Evolutionary conservation across 2,329 filamentous ascomycete species (phyloP).

Genomic region (Ophiosphaerella korrae): DNA sequence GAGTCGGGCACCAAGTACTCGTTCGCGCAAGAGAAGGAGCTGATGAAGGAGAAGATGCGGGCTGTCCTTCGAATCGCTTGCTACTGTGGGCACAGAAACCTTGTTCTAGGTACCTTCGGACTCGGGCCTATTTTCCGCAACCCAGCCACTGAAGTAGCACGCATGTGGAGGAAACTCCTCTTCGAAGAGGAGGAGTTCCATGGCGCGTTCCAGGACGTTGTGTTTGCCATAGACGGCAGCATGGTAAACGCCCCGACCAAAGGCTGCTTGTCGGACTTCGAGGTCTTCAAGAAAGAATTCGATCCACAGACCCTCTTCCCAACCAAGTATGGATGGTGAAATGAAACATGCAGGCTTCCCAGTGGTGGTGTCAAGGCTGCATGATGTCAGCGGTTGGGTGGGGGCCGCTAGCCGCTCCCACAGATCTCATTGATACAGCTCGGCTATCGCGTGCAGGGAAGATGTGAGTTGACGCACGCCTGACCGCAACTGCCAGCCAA

Average conservation of each 20-base stretch:
- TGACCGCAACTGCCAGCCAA: constrained; percentile 15
- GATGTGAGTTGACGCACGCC: neutral
- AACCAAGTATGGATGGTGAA: constrained; percentile 32
- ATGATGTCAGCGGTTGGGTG: constrained; percentile 18
- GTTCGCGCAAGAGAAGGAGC: constrained; percentile 71
- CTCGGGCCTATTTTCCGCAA: constrained; percentile 53
- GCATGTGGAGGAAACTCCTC: constrained; percentile 52
- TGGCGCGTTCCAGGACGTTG: constrained; percentile 51
- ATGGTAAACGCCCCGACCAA: constrained; percentile 38
- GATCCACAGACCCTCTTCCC: constrained; percentile 47
- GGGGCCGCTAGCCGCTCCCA: constrained; percentile 10
- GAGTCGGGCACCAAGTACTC: constrained; percentile 71
- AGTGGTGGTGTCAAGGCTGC: constrained; percentile 17
- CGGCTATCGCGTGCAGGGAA: constrained; percentile 13
- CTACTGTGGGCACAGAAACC: constrained; percentile 45
- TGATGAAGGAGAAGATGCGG: constrained; percentile 75
- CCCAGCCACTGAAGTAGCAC: constrained; percentile 50
- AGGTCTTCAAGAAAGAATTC: constrained; percentile 49
- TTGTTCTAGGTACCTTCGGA: constrained; percentile 53
- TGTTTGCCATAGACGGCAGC: constrained; percentile 52
- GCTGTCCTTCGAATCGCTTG: constrained; percentile 72
- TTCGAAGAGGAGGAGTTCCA: constrained; percentile 52
- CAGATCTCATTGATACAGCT: constrained; percentile 14
- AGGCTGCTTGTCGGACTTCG: constrained; percentile 42
- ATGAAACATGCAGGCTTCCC: constrained; percentile 3